Percentiles rank a stretch among this genome's conserved stretches.
Evolutionary conservation across 805 yeast genomes (phyloP).

Genomic region (Wickerhamomyces sydowiorum): DNA sequence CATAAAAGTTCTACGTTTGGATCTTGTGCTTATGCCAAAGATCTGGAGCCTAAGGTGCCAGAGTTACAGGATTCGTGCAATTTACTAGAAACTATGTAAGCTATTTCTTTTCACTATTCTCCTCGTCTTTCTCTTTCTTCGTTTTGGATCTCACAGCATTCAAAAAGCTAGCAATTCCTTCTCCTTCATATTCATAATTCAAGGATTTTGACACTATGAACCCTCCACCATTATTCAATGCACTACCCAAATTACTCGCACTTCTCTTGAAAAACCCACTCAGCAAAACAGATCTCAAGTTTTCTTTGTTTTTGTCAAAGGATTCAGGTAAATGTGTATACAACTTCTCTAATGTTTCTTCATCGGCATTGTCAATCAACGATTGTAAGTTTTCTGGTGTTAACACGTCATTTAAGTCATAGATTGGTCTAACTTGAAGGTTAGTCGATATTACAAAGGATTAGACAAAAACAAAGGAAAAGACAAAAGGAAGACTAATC

Average conservation of each 20-base stretch:
- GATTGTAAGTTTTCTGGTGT: conserved; percentile 8
- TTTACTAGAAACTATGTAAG: too few species aligned
- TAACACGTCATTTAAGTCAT: conserved; percentile 14
- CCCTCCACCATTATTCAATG: conserved; percentile 42
- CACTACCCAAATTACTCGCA: conserved; percentile 34
- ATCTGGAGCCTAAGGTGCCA: too few species aligned
- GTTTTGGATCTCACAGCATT: conserved; percentile 31
- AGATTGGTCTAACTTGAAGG: conserved; percentile 11
- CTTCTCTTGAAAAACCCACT: conserved; percentile 45
- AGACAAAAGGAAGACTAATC: neutral
- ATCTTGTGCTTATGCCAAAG: too few species aligned
- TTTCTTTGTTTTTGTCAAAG: conserved; percentile 30
- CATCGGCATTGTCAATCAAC: conserved; percentile 19
- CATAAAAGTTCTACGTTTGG: too few species aligned
- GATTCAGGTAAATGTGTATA: conserved; percentile 38
- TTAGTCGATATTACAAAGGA: conserved; percentile 3
- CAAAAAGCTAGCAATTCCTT: conserved; percentile 48
- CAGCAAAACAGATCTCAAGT: conserved; percentile 36
- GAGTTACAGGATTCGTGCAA: too few species aligned
- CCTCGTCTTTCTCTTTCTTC: conserved; percentile 7
- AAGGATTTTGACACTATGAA: conserved; percentile 41
- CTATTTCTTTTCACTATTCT: neutral
- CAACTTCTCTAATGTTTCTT: conserved; percentile 26
- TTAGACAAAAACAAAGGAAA: neutral
- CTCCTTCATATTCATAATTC: conserved; percentile 46